Percentiles rank a stretch among this genome's conserved stretches.
phyloP scores from a whole-genome alignment of 768 basidiomycete species.

The Pholiota microspora region DNA sequence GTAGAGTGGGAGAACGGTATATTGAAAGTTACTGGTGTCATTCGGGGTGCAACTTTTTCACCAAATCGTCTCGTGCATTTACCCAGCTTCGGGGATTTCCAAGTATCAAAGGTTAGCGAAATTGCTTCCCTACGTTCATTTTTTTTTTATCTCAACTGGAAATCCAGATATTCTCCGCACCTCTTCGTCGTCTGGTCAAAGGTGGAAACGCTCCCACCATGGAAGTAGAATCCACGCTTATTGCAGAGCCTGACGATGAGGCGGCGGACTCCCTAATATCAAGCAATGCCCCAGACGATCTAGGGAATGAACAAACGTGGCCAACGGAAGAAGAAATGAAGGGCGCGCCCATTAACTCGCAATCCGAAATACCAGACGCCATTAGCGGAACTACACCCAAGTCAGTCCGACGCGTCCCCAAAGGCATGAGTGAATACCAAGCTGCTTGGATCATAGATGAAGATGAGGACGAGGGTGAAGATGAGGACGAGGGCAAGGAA shows the following conservation, averaged over 20 bases:
- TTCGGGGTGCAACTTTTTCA: slow-evolving; percentile 77
- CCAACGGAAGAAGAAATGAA: slow-evolving; percentile 96
- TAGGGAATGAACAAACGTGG: slow-evolving; percentile 97
- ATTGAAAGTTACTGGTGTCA: slow-evolving; percentile 77
- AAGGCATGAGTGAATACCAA: slow-evolving; percentile 96
- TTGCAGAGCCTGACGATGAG: slow-evolving; percentile 63
- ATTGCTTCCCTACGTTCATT: not conserved
- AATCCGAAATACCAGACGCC: slow-evolving; percentile 59
- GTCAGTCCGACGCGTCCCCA: slow-evolving; percentile 79
- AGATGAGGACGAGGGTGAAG: slow-evolving; percentile 45
- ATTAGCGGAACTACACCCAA: slow-evolving; percentile 73
- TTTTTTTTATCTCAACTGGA: not conserved
- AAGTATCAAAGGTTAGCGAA: slow-evolving; percentile 66
- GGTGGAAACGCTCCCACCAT: slow-evolving; percentile 40
- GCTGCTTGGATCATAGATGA: slow-evolving; percentile 96
- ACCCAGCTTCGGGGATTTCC: slow-evolving; percentile 86
- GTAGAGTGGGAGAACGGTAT: slow-evolving; percentile 60
- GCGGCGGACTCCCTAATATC: slow-evolving; percentile 85
- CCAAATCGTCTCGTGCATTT: slow-evolving; percentile 87
- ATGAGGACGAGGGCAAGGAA: slow-evolving; percentile 39
- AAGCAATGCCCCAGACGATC: slow-evolving; percentile 83
- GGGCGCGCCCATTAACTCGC: slow-evolving; percentile 26
- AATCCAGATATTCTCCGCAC: slow-evolving; percentile 68
- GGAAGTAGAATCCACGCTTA: slow-evolving; percentile 64
- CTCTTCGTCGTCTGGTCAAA: slow-evolving; percentile 38